Evolutionary conservation across 2,329 filamentous ascomycete genomes (phyloP).

Genomic region (Botrytis pseudocinerea): DNA sequence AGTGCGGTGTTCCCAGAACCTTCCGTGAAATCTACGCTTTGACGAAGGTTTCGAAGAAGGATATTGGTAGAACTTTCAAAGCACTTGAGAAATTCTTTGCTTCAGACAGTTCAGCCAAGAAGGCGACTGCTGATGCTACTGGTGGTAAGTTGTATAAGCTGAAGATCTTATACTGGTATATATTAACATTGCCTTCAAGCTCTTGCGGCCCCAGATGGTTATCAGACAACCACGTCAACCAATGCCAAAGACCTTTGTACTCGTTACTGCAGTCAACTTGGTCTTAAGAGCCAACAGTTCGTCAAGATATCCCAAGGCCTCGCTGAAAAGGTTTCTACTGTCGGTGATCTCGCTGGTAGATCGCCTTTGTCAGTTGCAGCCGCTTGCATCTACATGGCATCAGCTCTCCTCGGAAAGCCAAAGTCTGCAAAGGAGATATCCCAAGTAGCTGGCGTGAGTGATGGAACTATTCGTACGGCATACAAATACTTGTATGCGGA

Average conservation of each 20-base stretch:
- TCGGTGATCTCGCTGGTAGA: constrained; percentile 79
- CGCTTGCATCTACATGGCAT: constrained; percentile 95
- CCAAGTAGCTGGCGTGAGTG: constrained; percentile 81
- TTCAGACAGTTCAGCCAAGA: constrained; percentile 64
- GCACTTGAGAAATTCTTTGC: constrained; percentile 84
- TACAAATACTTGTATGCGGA: constrained; percentile 85
- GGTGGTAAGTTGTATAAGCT: constrained; percentile 51
- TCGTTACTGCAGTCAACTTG: constrained; percentile 85
- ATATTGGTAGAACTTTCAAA: constrained; percentile 96
- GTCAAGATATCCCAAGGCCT: constrained; percentile 79
- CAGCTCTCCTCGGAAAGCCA: constrained; percentile 77
- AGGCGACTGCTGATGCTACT: constrained; percentile 49
- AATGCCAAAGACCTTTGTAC: constrained; percentile 81
- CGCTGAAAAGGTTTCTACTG: constrained; percentile 72
- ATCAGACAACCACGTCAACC: constrained; percentile 74
- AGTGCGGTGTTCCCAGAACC: constrained; percentile 81
- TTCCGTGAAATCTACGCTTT: constrained; percentile 94
- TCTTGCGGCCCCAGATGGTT: constrained; percentile 51
- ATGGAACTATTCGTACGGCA: constrained; percentile 93
- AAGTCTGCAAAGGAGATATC: constrained; percentile 87
- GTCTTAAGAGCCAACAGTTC: constrained; percentile 69
- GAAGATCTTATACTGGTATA: constrained; percentile 29
- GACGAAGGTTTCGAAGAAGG: constrained; percentile 94
- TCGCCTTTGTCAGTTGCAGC: constrained; percentile 93
- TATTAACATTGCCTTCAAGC: constrained; percentile 40